These are phyloP conservation scores for sorghum (Sorghum bicolor) DNA, from an alignment of 176 grass and related monocot species.

Conservation along the genomic window Sorghum_bicolor_NCBIv3 NC_012879.2:54684501-54685000, in stretches of 20 bases:
- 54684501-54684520: conserved; percentile 93
- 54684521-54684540: conserved; percentile 89
- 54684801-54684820: background rate
- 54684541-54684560: conserved; percentile 78
- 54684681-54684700: background rate
- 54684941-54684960: background rate
- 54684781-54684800: background rate
- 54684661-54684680: background rate
- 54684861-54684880: background rate
- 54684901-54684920: background rate
- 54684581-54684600: conserved; percentile 25
- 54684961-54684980: background rate
- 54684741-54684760: background rate
- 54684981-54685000: background rate
- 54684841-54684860: background rate
- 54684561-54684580: conserved; percentile 33
- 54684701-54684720: background rate
- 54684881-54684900: background rate
- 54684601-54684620: background rate
- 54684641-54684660: background rate
- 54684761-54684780: background rate
- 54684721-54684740: background rate
- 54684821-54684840: background rate
- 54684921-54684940: background rate
- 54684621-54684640: background rate